Conservation (phyloP, 1,139 yeast genomes). For the Candida tetrigidarum region DNA sequence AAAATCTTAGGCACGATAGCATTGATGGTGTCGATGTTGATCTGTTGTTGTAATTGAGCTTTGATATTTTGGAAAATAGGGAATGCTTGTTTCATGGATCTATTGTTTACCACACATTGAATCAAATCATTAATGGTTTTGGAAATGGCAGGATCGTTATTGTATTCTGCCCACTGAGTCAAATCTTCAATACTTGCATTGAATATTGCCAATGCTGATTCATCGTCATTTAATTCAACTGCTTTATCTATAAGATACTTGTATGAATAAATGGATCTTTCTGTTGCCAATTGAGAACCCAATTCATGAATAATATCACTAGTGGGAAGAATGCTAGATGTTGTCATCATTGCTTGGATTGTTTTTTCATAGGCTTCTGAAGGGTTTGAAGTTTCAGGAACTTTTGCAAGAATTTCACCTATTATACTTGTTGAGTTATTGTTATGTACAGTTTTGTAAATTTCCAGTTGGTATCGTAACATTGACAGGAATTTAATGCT, state of each 20-base stretch:
- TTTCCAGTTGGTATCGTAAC: slow-evolving; percentile 25
- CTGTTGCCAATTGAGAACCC: slow-evolving; percentile 16
- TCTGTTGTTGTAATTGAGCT: slow-evolving; percentile 38
- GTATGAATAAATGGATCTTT: slow-evolving; percentile 25
- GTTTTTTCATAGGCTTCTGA: slow-evolving; percentile 21
- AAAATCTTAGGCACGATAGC: slow-evolving; percentile 53
- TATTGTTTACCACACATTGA: slow-evolving; percentile 23
- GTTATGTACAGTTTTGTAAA: slow-evolving; percentile 14
- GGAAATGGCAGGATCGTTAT: slow-evolving; percentile 32
- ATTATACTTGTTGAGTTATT: slow-evolving; percentile 1
- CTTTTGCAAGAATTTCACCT: slow-evolving; percentile 1
- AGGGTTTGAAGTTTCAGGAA: slow-evolving; percentile 16
- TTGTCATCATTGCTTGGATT: slow-evolving; percentile 25
- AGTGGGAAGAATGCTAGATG: slow-evolving; percentile 22
- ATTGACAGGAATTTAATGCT: slow-evolving; percentile 26
- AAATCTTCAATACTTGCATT: slow-evolving; percentile 32
- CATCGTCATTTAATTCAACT: slow-evolving; percentile 22
- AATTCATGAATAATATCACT: slow-evolving; percentile 24
- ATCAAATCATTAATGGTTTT: slow-evolving; percentile 40
- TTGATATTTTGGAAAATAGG: slow-evolving; percentile 39
- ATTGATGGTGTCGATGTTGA: slow-evolving; percentile 46
- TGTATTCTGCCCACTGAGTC: slow-evolving; percentile 34
- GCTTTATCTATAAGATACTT: slow-evolving; percentile 20
- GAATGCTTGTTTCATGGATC: slow-evolving; percentile 30
- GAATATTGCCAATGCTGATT: slow-evolving; percentile 33